phyloP scores from a whole-genome alignment of 176 grass and related monocot genomes.

The Carex myosuroides region DNA sequence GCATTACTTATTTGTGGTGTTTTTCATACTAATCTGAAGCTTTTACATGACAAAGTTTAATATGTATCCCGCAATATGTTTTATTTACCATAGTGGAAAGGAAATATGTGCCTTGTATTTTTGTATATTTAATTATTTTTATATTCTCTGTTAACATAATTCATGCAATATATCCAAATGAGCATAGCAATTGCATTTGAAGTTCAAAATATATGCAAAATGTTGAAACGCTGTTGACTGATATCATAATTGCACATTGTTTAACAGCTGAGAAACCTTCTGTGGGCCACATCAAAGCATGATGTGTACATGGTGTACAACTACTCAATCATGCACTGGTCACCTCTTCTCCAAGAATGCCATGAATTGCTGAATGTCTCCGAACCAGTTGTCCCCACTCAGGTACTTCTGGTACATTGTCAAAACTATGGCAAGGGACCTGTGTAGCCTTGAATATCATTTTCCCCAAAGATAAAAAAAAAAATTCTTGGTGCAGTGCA shows the following conservation, averaged over 20 bases:
- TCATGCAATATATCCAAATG: too few relatives aligned
- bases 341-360: slow-evolving; percentile 51
- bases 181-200: not conserved
- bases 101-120: not conserved
- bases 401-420: slow-evolving; percentile 21
- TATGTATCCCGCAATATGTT: not conserved
- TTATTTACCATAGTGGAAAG: not conserved
- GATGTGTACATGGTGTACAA: slow-evolving; percentile 84
- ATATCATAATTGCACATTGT: not conserved
- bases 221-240: not conserved
- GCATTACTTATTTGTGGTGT: not conserved
- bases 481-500: not conserved
- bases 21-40: not conserved
- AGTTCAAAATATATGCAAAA: not conserved
- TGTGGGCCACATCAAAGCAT: slow-evolving; percentile 95
- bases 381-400: slow-evolving; percentile 46
- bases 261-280: slow-evolving; percentile 73
- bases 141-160: not conserved
- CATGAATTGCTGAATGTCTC: slow-evolving; percentile 66
- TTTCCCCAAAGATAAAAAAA: not conserved
- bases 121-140: not conserved
- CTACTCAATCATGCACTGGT: slow-evolving; percentile 74
- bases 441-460: not conserved
- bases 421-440: not conserved
- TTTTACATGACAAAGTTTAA: not conserved